phyloP scores from a whole-genome alignment of 768 basidiomycete species.

The Russula abietina region DNA sequence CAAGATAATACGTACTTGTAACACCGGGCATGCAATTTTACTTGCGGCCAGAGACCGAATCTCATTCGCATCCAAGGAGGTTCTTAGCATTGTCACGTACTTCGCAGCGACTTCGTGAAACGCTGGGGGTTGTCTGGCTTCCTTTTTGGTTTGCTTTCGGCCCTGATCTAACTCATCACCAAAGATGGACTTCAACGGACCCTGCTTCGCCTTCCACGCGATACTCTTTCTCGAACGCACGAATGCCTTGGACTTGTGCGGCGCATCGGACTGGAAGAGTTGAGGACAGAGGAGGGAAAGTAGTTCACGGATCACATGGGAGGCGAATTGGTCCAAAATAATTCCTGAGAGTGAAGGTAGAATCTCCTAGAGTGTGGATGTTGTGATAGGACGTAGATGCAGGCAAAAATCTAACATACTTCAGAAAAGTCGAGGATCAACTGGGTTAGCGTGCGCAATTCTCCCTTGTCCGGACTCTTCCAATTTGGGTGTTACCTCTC shows the following conservation, averaged over 20 bases:
- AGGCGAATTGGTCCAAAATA: constrained; percentile 81
- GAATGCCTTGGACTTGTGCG: constrained; percentile 33
- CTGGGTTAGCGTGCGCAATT: constrained; percentile 58
- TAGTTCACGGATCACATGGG: constrained; percentile 81
- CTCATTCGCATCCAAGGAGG: constrained; percentile 59
- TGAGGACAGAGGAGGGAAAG: constrained; percentile 70
- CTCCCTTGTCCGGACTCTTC: constrained; percentile 47
- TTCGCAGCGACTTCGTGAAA: constrained; percentile 44
- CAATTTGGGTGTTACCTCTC: constrained; percentile 47
- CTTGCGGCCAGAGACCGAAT: constrained; percentile 60
- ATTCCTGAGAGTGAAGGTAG: constrained; percentile 54
- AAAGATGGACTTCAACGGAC: constrained; percentile 76
- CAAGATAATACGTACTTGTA: constrained; percentile 47
- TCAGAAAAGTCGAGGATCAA: constrained; percentile 60
- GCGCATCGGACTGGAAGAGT: constrained; percentile 37
- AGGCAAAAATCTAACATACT: constrained; percentile 34
- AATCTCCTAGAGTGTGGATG: constrained; percentile 51
- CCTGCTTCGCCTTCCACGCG: constrained; percentile 76
- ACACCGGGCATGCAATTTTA: constrained; percentile 61
- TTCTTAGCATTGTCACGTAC: constrained; percentile 48
- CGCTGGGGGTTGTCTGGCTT: constrained; percentile 33
- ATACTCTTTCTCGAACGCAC: constrained; percentile 83
- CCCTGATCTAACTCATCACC: constrained; percentile 34
- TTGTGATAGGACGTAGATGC: background rate
- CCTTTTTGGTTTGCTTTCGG: constrained; percentile 26